Percentiles rank a stretch among this genome's conserved stretches.
Evolutionary conservation across 768 basidiomycete genomes (phyloP).

Genomic region (Russula foetens): DNA sequence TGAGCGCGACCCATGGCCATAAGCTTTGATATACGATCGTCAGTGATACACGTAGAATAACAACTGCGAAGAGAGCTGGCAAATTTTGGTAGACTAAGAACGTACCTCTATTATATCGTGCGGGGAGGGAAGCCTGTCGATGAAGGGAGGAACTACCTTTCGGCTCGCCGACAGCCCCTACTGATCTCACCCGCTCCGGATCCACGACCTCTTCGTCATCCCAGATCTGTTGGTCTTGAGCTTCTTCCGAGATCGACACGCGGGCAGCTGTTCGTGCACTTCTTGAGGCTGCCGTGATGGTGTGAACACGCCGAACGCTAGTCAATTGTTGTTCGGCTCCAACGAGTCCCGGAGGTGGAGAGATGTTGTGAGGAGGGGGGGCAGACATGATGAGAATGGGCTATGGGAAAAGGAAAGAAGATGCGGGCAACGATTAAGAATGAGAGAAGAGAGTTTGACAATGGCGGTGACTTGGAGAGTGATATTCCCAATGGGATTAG

Average conservation of each 20-base stretch:
- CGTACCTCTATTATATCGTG: constrained; percentile 19
- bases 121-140: constrained; percentile 19
- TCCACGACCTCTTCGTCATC: constrained; percentile 16
- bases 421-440: background rate
- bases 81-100: background rate
- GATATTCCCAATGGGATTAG: background rate
- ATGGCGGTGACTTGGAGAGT: background rate
- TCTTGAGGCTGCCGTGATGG: constrained; percentile 20
- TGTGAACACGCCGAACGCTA: constrained; percentile 19
- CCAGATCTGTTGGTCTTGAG: constrained; percentile 19
- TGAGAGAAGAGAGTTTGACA: background rate
- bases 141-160: constrained; percentile 21
- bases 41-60: background rate
- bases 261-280: constrained; percentile 14
- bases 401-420: background rate
- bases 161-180: constrained; percentile 18
- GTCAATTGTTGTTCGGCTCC: constrained; percentile 2
- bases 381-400: constrained; percentile 9
- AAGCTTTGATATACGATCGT: constrained; percentile 11
- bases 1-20: constrained; percentile 26
- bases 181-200: constrained; percentile 11
- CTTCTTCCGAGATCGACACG: constrained; percentile 18
- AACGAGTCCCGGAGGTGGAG: constrained; percentile 14
- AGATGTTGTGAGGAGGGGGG: constrained; percentile 15
- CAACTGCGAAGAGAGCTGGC: background rate